Evolutionary conservation across 345 rosid species (phyloP), one percentile per base, ranked within the genome.

Genomic region (Firmiana major): DNA sequence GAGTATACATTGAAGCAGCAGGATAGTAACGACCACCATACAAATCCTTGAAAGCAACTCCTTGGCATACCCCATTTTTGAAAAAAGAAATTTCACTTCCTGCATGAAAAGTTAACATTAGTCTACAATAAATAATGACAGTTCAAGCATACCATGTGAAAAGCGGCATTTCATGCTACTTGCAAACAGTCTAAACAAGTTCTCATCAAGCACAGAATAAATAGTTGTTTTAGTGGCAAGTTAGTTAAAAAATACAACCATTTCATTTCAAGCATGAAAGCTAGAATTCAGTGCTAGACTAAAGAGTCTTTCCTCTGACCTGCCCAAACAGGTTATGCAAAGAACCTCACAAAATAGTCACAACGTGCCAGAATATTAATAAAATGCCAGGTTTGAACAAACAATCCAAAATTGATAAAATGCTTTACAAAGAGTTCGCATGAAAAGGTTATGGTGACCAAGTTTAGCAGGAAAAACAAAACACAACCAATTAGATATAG

Each of bases 1-100:
- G 98, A 69, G 98, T 93, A 82, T 96, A 96, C 98, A 93, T 92
- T 31, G 99, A 96, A 77, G 99, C 99, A 84, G 99, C 97, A 59
- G 99, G 98, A 84, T 88, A 93, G 81, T 96, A 93, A 80, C 89
- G 93, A 62, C 97, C 98, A 21, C 97, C 98, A 73, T 70, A 79
- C 75, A 93, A 78, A 81, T 96, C 97, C 82, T 82, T 90, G 88
- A 88, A 96, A 65, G 99, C 99, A 81, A 91, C 88, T 63, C 98
- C 99, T 84, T 96, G 97, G 77, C 94, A 87, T 60, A 80, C 82
- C 74, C 98, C 99, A 79, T 96, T 93, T 77, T 86, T 93, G 85
- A 91, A 96, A 88, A 96, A 93, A 48, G 94, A 89, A 84, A 96
- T 92, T 87, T 96, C 99, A 80, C 99, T 93, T 40, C 97, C 99